Base-by-base conservation (phyloP, 148 eudicot genomes). In the Rhododendron simsii region DNA sequence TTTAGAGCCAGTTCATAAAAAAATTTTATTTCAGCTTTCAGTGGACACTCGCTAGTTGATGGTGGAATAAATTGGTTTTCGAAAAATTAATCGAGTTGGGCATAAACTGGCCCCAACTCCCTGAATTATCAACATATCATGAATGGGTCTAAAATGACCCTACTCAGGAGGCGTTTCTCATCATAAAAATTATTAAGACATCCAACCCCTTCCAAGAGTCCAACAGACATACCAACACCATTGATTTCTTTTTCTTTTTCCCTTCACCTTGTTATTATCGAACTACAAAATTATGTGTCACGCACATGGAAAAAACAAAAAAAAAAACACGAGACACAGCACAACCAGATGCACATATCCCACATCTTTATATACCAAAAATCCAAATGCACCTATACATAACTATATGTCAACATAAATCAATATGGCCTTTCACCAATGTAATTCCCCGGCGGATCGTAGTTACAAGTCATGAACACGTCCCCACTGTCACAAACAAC, bases 391-490 rank as follows among this genome's bases (percentile, higher is more conserved):
- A n/a, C 14, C 30, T 63, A n/a, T 26, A 26, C 16, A 3, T 33
- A 30, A 30, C 39, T 33, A 71, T 71, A 30, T 67, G 74, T 13
- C 75, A 69, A 14, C 41, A 13, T 1, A 5, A 23, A 82, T 91
- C 85, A 96, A 83, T 96, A 96, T 50, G 98, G 98, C 39, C 92
- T 83, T 84, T 96, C 89, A 51, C 98, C 98, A 7, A 91, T 78
- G 81, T 90, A 90, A 87, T 94, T 94, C 4, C 98, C 98, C 2
- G 85, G 87, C 5, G 98, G 98, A 85, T 89, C 91, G 85, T 96
- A 96, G 89, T 96, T 96, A 88, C 98, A 96, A 87, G 95, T 92
- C 90, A 96, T 94, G 67, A 96, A 94, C 65, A 94, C 93, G 90
- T 94, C 96, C 2, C 98, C 98, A 88, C 87, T 89, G 41, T 93